Evolutionary conservation across 148 eudicot species (phyloP), one percentile per base, ranked within the genome.

Genomic region (Arbutus unedo): DNA sequence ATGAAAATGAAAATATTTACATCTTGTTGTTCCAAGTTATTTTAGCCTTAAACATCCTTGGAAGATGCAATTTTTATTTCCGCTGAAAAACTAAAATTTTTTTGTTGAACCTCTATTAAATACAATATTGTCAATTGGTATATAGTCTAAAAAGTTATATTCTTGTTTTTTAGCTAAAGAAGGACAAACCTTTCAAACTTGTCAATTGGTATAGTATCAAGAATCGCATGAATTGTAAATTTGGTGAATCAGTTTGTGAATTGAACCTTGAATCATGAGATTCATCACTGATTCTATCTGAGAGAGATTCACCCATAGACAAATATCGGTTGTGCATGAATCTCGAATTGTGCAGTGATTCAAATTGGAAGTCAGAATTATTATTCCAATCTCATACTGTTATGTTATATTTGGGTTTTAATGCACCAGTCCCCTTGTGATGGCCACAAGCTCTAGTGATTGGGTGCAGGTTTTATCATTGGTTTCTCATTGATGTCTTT

Each of bases 401-500:
- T 47, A 11, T 79, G 15, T 48, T 14, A 47, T 66, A 15, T 66
- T 15, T 66, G 14, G 21, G n/a, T 18, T 43, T 64, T 79, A 18
- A 25, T 51, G 48, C 23, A 38, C 68, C 8, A 50, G 82, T 50
- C 49, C 71, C 14, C 31, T 49, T 68, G 60, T 50, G 38, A 6
- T 68, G 76, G 75, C 75, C 56, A 66, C 48, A 50, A 80, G 23
- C 45, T 14, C 25, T 25, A 64, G 81, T 45, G 45, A 21, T 45
- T 49, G 47, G 5, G 2, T 68, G 15, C 74, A 23, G 59, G 13
- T 51, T 70, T 23, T 8, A 55, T 1, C 5, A 38, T 66, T 50
- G 45, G 47, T 68, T 66, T 49, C 19, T 70, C 44, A 81, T 81
- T 6, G 56, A 74, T 25, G n/a, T 54, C 66, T 80, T 44, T 68